Evolutionary conservation across 371 early-diverging fungal genomes (phyloP).

Genomic region (Enteropsectra breve): DNA sequence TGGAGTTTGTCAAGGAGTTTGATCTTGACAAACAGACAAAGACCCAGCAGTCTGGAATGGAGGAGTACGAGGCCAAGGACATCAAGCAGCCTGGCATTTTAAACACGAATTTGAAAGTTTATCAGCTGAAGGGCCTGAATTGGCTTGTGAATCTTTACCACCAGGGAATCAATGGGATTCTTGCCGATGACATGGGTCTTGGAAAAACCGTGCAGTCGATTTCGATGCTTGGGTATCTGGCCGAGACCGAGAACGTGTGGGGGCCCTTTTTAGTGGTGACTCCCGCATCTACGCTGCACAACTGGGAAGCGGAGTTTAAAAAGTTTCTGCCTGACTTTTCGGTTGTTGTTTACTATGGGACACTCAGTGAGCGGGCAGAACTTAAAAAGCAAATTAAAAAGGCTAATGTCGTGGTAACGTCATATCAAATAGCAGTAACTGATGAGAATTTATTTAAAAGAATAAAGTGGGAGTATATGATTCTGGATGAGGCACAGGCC

Average conservation of each 20-base stretch:
- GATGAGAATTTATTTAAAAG: conserved; percentile 75
- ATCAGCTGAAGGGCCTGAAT: conserved; percentile 91
- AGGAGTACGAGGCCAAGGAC: conserved; percentile 12
- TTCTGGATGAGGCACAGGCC: conserved; percentile 91
- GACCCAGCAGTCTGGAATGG: neutral
- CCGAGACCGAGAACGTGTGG: conserved; percentile 70
- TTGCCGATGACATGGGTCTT: conserved; percentile 91
- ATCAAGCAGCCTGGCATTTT: conserved; percentile 70
- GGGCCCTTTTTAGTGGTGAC: conserved; percentile 88
- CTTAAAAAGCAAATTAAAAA: conserved; percentile 63
- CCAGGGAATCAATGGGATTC: conserved; percentile 87
- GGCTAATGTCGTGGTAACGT: conserved; percentile 72
- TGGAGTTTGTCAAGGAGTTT: conserved; percentile 20
- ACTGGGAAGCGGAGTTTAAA: conserved; percentile 86
- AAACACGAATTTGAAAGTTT: conserved; percentile 69
- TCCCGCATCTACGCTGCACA: conserved; percentile 83
- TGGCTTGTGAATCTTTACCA: conserved; percentile 91
- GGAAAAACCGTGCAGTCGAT: conserved; percentile 92
- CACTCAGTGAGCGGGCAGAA: conserved; percentile 71
- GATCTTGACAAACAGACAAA: neutral
- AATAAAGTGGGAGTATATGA: conserved; percentile 90
- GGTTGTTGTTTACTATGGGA: conserved; percentile 80
- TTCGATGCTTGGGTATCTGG: conserved; percentile 67
- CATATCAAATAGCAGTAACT: conserved; percentile 76
- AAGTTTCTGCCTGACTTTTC: conserved; percentile 77